phyloP scores from a whole-genome alignment of 1,139 yeast species.

The Diutina neorugosa region DNA sequence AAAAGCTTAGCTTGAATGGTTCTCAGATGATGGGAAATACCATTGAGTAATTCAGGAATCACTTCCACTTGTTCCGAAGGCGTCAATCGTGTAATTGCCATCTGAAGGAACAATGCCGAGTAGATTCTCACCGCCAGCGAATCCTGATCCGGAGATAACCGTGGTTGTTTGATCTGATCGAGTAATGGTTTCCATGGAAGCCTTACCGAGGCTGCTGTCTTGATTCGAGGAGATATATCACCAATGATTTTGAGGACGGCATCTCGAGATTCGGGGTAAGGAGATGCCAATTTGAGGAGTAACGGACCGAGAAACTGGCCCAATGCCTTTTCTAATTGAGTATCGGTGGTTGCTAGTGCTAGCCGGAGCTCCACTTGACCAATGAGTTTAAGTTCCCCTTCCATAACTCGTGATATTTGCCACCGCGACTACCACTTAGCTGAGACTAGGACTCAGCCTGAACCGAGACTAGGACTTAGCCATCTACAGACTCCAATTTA shows the following conservation, averaged over 20 bases:
- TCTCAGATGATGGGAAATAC: constrained; percentile 26
- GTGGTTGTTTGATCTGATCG: constrained; percentile 49
- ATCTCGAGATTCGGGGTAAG: constrained; percentile 52
- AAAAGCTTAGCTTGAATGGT: constrained; percentile 49
- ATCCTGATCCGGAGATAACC: constrained; percentile 29
- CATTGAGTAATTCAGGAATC: constrained; percentile 36
- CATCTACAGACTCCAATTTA: no score
- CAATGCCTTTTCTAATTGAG: constrained; percentile 50
- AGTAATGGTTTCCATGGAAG: constrained; percentile 55
- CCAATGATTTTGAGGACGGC: constrained; percentile 59
- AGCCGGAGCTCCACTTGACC: constrained; percentile 75
- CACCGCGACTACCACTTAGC: background rate
- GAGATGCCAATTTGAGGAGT: constrained; percentile 65
- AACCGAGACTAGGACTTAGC: no score
- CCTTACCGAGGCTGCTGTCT: constrained; percentile 39
- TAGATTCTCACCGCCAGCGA: constrained; percentile 48
- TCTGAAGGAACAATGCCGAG: constrained; percentile 53
- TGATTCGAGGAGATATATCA: constrained; percentile 55
- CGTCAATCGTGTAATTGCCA: constrained; percentile 48
- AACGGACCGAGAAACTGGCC: constrained; percentile 64
- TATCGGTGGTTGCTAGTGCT: constrained; percentile 63
- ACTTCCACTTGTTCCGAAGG: constrained; percentile 17
- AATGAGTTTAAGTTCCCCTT: constrained; percentile 40
- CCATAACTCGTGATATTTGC: background rate
- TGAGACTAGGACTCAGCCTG: no score